Conservation (phyloP, 164 flowering plant species). For the Sextonia rubra region DNA sequence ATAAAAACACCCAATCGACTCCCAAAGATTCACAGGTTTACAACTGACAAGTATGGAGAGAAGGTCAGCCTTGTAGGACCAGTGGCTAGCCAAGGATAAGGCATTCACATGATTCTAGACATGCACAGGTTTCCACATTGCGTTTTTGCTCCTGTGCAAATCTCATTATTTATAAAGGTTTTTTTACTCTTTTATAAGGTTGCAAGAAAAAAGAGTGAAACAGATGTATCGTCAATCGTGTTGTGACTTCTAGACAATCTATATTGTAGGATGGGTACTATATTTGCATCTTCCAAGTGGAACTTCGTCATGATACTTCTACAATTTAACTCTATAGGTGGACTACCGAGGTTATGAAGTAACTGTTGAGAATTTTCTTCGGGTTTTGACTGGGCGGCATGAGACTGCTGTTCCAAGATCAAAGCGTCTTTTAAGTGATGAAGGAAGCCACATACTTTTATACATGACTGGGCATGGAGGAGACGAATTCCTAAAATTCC, state of each 20-base stretch:
- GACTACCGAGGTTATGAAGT: constrained; percentile 99
- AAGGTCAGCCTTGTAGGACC: too few relatives aligned
- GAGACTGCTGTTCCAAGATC: constrained; percentile 94
- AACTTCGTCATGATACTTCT: background rate
- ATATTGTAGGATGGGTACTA: background rate
- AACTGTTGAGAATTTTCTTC: constrained; percentile 88
- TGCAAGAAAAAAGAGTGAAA: too few relatives aligned
- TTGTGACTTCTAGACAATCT: background rate
- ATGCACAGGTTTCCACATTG: too few relatives aligned
- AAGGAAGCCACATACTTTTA: constrained; percentile 94
- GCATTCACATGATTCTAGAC: too few relatives aligned
- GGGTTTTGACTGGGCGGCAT: constrained; percentile 93
- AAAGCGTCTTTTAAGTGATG: constrained; percentile 95
- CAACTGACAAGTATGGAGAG: too few relatives aligned
- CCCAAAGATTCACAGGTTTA: too few relatives aligned
- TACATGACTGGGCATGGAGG: constrained; percentile 99
- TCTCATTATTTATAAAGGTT: too few relatives aligned
- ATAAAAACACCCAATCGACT: too few relatives aligned
- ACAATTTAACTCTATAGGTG: constrained; percentile 43
- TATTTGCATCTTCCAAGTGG: background rate
- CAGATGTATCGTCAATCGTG: background rate
- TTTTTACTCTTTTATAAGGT: too few relatives aligned
- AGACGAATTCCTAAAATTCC: constrained; percentile 93
- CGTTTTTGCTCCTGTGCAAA: too few relatives aligned
- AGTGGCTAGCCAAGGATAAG: too few relatives aligned